These are phyloP conservation scores for Stramenopiles sp. DNA, from an alignment of 352 stramenopile species.

Conservation along the genomic window DNA sequence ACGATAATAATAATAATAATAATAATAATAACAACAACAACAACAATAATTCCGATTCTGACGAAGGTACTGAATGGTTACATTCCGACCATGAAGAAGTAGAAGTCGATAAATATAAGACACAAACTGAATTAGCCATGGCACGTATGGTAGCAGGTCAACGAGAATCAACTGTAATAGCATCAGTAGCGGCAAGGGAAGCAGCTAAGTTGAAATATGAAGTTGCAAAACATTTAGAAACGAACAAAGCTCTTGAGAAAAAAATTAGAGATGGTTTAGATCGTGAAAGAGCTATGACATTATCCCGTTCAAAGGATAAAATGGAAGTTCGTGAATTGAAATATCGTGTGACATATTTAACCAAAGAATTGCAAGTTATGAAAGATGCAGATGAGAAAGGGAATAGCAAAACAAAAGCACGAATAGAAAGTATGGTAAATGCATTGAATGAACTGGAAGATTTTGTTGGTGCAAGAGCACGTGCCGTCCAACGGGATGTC, in stretches of 20 bases:
- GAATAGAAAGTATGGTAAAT: slow-evolving; percentile 5
- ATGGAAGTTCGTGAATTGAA: slow-evolving; percentile 8
- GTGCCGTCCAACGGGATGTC: slow-evolving; percentile 3
- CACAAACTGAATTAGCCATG: background rate
- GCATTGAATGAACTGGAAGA: background rate
- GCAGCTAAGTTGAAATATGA: background rate
- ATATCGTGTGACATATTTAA: background rate
- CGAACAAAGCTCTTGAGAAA: background rate
- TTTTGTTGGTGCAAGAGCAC: background rate
- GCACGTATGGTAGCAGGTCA: slow-evolving; percentile 5
- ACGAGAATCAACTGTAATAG: background rate
- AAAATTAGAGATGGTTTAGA: background rate
- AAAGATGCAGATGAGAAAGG: background rate
- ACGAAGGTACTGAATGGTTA: background rate
- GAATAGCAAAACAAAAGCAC: background rate
- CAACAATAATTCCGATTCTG: background rate
- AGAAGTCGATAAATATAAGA: slow-evolving; percentile 3
- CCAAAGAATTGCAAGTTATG: background rate
- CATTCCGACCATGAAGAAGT: background rate
- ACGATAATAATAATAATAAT: too few relatives aligned
- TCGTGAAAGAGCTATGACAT: background rate
- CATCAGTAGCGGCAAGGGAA: background rate
- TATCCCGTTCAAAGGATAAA: background rate
- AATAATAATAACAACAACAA: too few relatives aligned
- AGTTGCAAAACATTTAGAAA: background rate